Evolutionary conservation across 1,284 basidiomycete genomes (phyloP).

Genomic region (Phenoliferia sp.): DNA sequence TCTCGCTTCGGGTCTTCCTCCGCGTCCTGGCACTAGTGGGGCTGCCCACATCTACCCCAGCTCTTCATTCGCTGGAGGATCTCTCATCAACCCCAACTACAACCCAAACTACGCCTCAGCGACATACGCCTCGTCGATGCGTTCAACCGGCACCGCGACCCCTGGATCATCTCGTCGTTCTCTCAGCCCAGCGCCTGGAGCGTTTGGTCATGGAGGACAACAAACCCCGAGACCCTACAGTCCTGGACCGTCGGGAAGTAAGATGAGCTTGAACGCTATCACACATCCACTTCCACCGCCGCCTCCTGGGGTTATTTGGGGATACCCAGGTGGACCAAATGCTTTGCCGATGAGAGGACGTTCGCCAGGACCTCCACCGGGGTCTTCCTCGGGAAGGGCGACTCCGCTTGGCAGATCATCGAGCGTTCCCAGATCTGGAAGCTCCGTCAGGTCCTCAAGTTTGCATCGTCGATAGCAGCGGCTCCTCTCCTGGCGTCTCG

Average conservation of each 20-base stretch:
- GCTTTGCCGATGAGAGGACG: neutral
- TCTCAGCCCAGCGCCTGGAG: neutral
- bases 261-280: neutral
- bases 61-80: neutral
- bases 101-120: neutral
- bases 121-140: neutral
- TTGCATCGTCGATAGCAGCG: neutral
- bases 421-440: neutral
- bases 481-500: too few species aligned
- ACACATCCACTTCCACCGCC: neutral
- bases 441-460: neutral
- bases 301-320: neutral
- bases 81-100: neutral
- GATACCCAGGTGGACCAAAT: neutral
- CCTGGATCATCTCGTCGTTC: neutral
- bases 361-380: neutral
- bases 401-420: neutral
- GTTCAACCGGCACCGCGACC: neutral
- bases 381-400: neutral
- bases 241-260: neutral
- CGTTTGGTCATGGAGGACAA: too few species aligned
- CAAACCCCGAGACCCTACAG: neutral
- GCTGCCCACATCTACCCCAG: neutral
- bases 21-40: neutral
- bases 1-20: neutral